phyloP scores from a whole-genome alignment of 1,284 basidiomycete genomes.

The Athelia sp. region DNA sequence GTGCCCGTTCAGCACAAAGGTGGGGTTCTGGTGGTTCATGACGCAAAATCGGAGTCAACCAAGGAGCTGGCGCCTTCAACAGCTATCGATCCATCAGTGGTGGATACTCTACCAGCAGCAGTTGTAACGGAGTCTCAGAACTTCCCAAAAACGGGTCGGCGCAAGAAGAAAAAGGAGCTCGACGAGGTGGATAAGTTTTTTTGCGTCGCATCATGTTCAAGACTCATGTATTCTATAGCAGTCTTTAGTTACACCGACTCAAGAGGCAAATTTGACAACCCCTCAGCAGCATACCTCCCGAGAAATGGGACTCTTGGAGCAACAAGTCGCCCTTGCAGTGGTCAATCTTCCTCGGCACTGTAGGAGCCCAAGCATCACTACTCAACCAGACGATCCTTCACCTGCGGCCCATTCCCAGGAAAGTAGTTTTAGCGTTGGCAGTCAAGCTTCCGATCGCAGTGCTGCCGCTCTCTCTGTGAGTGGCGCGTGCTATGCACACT shows the following conservation, averaged over 20 bases:
- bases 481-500: not conserved
- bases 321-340: not conserved
- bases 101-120: not conserved
- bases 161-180: not conserved
- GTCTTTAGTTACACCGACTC: not conserved
- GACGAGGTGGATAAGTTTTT: not conserved
- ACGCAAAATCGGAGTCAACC: not conserved
- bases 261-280: not conserved
- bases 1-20: not conserved
- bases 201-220: not conserved
- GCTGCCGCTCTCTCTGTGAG: not conserved
- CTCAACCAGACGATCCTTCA: not conserved
- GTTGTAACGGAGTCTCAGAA: not conserved
- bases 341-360: not conserved
- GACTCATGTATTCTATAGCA: not conserved
- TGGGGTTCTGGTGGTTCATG: not conserved
- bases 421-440: not conserved
- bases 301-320: no score
- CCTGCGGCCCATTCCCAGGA: not conserved
- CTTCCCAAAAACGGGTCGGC: not conserved
- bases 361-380: not conserved
- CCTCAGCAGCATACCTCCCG: not conserved
- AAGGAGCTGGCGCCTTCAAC: not conserved
- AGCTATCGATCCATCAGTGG: not conserved
- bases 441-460: not conserved